Conservation (phyloP, 352 stramenopile species). For the Phytophthora multivora region DNA sequence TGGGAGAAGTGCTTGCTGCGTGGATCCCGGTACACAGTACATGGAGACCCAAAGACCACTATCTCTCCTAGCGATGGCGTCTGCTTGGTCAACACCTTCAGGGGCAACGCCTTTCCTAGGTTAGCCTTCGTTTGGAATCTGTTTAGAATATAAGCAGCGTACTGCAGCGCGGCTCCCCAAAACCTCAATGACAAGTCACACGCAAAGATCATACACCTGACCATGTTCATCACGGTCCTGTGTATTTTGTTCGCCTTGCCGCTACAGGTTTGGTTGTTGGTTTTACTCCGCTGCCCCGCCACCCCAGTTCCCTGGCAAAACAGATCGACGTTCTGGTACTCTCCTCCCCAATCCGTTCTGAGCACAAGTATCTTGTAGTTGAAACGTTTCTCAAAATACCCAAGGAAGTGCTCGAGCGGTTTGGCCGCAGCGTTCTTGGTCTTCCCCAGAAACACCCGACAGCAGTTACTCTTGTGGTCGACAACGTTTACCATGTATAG, state of each 20-base stretch:
- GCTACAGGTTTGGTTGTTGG: background rate
- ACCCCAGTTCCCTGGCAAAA: background rate
- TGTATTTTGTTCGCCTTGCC: constrained; percentile 3
- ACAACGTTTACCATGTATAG: constrained; percentile 22
- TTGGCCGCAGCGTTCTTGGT: constrained; percentile 10
- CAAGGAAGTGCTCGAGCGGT: too few relatives aligned
- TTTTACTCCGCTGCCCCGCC: background rate
- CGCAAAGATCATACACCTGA: background rate
- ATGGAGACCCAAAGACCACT: constrained; percentile 7
- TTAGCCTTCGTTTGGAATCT: background rate
- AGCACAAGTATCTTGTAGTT: background rate
- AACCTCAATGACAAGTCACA: background rate
- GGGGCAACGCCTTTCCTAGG: background rate
- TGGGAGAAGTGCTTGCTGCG: constrained; percentile 12
- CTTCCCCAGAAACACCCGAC: constrained; percentile 9
- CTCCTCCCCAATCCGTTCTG: background rate
- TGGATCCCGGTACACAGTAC: constrained; percentile 10
- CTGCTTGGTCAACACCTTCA: too few relatives aligned
- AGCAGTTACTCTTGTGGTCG: constrained; percentile 19
- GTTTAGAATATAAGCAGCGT: background rate
- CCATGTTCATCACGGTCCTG: background rate
- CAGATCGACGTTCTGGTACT: background rate
- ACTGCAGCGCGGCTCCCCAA: background rate
- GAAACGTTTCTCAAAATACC: too few relatives aligned
- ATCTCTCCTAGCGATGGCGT: background rate